Base-by-base conservation (phyloP, 2,329 filamentous ascomycete species). In the Botryosphaeria dothidea region DNA sequence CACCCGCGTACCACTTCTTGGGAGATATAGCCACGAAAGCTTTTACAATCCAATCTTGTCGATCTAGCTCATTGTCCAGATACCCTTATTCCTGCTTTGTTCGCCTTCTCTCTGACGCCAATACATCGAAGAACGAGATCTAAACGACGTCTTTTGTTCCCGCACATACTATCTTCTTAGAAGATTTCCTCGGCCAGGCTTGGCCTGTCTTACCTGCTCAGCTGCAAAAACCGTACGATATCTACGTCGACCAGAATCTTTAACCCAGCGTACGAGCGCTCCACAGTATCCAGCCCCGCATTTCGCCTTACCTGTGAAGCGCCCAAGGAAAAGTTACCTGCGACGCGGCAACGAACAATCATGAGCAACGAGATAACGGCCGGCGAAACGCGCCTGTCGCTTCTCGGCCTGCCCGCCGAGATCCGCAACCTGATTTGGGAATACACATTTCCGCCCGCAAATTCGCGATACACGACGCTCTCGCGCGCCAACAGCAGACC, bases 381-480 rank as follows among this genome's bases (percentile, higher is more conserved):
- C 29, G 21, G 45, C 29, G 51, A 54, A 31, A 34, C 36, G 34
- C 48, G 62, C 23, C 51, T 48, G 21, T 64, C 64, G 19, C 38
- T 67, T 4, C 46, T 67, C 21, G 66, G 64, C 29, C 62, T 67
- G 7, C 66, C 66, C 1, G 58, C 51, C 23, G 66, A 67, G 43
- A 57, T 67, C 21, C 52, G 66, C n/a, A 60, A 66, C 19, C 51
- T 65, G 34, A 67, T 67, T n/a, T 67, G 61, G 48, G 54, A 65
- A 21, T 65, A 65, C 41, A 57, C 66, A n/a, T 67, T 65, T 31
- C 29, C 36, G 38, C 54, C 58, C 21, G 62, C 52, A 31, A 60
- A 43, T 19, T 9, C 34, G 31, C 34, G 46, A 19, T 27, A 41
- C 23, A 65, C 56, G 15, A 56, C 54, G 34, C 57, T 65, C 29